Conservation (phyloP, 192 early-diverging fungal genomes). For the Oehlia diaphana region DNA sequence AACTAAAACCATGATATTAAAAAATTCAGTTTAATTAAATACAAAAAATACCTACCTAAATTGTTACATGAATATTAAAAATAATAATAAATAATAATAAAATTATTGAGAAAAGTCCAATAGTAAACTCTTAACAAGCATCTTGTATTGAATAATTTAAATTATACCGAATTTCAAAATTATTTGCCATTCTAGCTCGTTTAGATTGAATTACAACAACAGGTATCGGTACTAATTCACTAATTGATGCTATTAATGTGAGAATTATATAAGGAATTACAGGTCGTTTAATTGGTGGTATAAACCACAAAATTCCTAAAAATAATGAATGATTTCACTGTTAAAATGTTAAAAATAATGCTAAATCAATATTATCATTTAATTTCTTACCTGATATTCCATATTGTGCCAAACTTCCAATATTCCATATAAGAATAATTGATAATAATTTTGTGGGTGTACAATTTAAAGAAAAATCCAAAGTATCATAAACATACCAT, state of each 20-base stretch:
- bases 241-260: not conserved
- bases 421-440: conserved; percentile 4
- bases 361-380: no score
- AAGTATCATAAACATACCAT: conserved; percentile 14
- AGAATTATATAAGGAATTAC: not conserved
- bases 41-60: no score
- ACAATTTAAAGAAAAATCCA: not conserved
- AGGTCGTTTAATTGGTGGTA: not conserved
- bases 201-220: conserved; percentile 18
- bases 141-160: not conserved
- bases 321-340: no score
- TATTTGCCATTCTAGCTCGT: not conserved
- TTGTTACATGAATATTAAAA: no score
- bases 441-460: not conserved
- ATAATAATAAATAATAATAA: no score
- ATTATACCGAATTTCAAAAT: not conserved
- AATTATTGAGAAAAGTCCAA: no score
- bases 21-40: no score
- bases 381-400: conserved; percentile 7
- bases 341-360: no score
- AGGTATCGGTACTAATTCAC: conserved; percentile 2
- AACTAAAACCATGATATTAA: no score
- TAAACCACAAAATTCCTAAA: conserved; percentile 18
- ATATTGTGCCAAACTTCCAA: conserved; percentile 13
- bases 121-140: not conserved